Conservation (phyloP, 2,329 filamentous ascomycete species). For the Xylaria sp. region DNA sequence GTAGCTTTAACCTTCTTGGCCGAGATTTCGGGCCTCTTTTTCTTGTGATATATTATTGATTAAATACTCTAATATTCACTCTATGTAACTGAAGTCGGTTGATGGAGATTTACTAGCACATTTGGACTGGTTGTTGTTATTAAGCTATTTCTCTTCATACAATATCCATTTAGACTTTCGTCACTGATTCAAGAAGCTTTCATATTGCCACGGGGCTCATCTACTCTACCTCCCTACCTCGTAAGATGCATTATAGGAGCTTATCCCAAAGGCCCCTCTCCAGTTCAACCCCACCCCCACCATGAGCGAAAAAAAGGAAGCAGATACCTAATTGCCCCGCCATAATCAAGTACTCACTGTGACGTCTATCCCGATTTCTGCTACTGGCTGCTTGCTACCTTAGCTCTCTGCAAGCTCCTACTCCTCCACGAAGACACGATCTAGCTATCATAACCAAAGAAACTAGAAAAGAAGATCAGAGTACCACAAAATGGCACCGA, state of each 20-base stretch:
- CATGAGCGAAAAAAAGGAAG: constrained; percentile 25
- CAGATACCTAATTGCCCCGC: constrained; percentile 39
- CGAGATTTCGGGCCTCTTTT: background rate
- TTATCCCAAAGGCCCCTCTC: background rate
- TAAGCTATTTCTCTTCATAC: too few relatives aligned
- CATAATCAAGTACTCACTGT: constrained; percentile 33
- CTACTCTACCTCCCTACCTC: too few relatives aligned
- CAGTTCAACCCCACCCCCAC: constrained; percentile 31
- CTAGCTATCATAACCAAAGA: background rate
- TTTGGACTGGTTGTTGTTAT: too few relatives aligned
- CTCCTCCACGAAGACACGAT: background rate
- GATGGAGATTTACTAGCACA: background rate
- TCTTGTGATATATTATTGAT: background rate
- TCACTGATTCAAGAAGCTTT: too few relatives aligned
- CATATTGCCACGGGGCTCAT: too few relatives aligned
- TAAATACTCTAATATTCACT: background rate
- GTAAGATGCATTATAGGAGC: too few relatives aligned
- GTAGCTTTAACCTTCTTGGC: background rate
- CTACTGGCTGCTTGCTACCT: background rate
- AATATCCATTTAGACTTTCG: too few relatives aligned
- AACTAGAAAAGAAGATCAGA: background rate
- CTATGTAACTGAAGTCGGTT: background rate
- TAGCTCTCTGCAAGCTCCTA: background rate
- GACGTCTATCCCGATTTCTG: constrained; percentile 38
- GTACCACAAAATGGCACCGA: constrained; percentile 74